Evolutionary conservation across 1,139 yeast species (phyloP), one percentile per base, ranked within the genome.

Genomic region (Hyphopichia khmerensis): DNA sequence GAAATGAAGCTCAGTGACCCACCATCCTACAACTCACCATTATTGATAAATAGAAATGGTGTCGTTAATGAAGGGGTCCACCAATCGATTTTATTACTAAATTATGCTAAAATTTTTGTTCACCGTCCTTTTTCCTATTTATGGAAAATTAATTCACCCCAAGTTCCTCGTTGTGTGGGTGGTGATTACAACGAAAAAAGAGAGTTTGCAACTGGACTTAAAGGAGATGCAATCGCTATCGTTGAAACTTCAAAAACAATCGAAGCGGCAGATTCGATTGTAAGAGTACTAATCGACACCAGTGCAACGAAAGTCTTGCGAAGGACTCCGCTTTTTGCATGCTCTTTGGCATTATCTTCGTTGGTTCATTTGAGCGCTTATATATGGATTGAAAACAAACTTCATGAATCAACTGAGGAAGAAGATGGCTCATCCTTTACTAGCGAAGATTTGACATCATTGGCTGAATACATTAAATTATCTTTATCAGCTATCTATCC

Each of bases 161-260:
- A 67, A 44, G 64, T 67, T 41, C 69, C 77, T 14, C 61, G 61
- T 46, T 70, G 76, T 46, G 56, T 61, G 5, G 71, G 42, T 14
- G 57, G 48, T 4, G 44, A 49, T 13, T 48, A 53, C 17, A 45
- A 49, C 14, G 44, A 49, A 1, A 34, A 50, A 6, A 58, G 58
- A 14, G 31, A 23, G 2, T 8, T 10, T 14, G 5, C 35, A 11
- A 42, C 47, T 10, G 47, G 41, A 21, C 39, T 47, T 26, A 46
- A 47, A 44, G 44, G 50, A 10, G 72, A 68, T 45, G 64, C 77
- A 0, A 59, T 72, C 39, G 73, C 74, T 43, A 67, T 72, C 24
- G 67, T 75, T 29, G 80, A 74, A 48, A 76, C 81, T 0, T 62
- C 78, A 46, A 73, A 74, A 48, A 73, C 80, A 1, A 75, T 76